Evolutionary conservation across 1,284 basidiomycete species (phyloP), one percentile per base, ranked within the genome.

Genomic region (Irpex sp.): DNA sequence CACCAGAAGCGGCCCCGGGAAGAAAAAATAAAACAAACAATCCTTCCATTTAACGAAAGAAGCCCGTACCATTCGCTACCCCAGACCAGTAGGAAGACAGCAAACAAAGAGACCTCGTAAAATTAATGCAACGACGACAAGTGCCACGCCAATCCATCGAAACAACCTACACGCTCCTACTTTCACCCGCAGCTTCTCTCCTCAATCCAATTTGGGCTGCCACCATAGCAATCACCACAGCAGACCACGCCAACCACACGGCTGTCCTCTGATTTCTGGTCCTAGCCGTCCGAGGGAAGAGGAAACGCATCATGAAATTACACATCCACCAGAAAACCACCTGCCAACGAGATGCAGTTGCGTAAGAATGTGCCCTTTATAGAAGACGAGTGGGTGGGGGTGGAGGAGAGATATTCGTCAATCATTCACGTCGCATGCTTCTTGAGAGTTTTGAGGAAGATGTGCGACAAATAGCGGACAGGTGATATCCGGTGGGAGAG

Each of bases 251-350:
- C 4, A 54, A 7, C 35, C 10, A 55, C 2, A 33, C 28, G 23
- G 8, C n/a, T 23, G 12, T 23, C 18, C 28, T 16, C 8, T 28
- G 47, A 28, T 28, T 23, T 28, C 36, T 47, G 18, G 12, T 28
- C 6, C 57, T 21, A 10, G 47, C 23, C 16, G 23, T n/a, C 49
- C 47, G 28, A 3, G n/a, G 47, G 52, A 19, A 28, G 21, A 36
- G n/a, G 61, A 66, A 61, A 57, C 51, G 65, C 54, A 62, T 70
- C 67, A 73, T 61, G 64, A 68, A 59, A 80, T 73, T 60, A 72
- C 72, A 67, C 79, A 80, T 57, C 79, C 79, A 64, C 77, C 77
- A 69, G 78, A 75, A 66, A 80, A 81, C 79, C 79, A 80, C 80
- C 79, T 73, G 72, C 65, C 65, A 68, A 67, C 67, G 67, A 66